phyloP scores from a whole-genome alignment of 2,329 filamentous ascomycete genomes.

The Aspergillus hortae region DNA sequence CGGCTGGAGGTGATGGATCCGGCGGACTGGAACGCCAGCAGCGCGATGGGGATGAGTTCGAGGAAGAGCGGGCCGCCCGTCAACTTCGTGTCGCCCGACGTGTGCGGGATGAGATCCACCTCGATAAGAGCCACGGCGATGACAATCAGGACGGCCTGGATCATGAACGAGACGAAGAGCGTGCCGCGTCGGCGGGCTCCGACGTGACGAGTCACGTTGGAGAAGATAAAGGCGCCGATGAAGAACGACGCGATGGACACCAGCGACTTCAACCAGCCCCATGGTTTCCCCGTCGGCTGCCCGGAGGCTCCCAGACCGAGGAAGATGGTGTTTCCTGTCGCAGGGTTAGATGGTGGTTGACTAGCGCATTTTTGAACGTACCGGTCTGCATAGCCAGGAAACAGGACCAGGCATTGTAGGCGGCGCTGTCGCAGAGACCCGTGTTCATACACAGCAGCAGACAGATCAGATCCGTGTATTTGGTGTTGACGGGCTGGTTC shows the following conservation, averaged over 20 bases:
- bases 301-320: constrained; percentile 43
- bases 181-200: constrained; percentile 33
- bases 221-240: constrained; percentile 40
- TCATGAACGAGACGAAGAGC: constrained; percentile 40
- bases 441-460: constrained; percentile 40
- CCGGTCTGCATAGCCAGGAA: constrained; percentile 49
- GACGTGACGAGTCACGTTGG: constrained; percentile 31
- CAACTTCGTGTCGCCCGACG: constrained; percentile 13
- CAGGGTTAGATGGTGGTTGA: not conserved
- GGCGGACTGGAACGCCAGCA: constrained; percentile 45
- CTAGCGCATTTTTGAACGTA: constrained; percentile 17
- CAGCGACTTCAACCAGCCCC: constrained; percentile 45
- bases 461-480: constrained; percentile 36
- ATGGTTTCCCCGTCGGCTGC: constrained; percentile 36
- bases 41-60: constrained; percentile 40
- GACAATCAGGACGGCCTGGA: constrained; percentile 37
- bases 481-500: constrained; percentile 27
- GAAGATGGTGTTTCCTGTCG: constrained; percentile 46
- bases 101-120: constrained; percentile 36
- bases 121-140: constrained; percentile 41
- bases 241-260: constrained; percentile 42
- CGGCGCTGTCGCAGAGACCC: constrained; percentile 43
- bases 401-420: constrained; percentile 47
- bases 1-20: constrained; percentile 43
- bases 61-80: constrained; percentile 32